phyloP scores from a whole-genome alignment of 768 basidiomycete species.

The Candolleomyces eurysporus region DNA sequence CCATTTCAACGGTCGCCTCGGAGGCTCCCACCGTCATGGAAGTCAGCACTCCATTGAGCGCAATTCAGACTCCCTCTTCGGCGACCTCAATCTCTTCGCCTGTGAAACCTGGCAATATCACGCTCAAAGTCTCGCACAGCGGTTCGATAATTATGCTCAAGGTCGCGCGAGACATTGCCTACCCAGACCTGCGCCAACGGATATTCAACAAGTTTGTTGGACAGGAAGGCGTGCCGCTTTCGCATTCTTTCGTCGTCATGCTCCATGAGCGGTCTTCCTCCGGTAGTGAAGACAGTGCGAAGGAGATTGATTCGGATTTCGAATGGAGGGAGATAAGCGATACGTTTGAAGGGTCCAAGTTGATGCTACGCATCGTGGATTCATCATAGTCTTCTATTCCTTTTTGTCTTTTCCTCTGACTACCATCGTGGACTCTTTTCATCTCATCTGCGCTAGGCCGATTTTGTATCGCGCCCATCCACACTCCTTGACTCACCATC shows the following conservation, averaged over 20 bases:
- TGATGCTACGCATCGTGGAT: conserved; percentile 57
- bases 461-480: background rate
- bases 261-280: background rate
- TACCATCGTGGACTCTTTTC: background rate
- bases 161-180: conserved; percentile 42
- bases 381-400: conserved; percentile 9
- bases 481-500: background rate
- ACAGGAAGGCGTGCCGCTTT: conserved; percentile 55
- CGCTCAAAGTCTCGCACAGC: conserved; percentile 65
- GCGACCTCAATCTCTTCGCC: conserved; percentile 24
- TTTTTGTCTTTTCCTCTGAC: conserved; percentile 3
- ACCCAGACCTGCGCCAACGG: conserved; percentile 52
- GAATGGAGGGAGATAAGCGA: conserved; percentile 58
- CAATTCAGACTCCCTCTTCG: conserved; percentile 17
- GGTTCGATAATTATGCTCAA: conserved; percentile 64
- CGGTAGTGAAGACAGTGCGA: background rate
- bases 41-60: conserved; percentile 16
- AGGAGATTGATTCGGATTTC: conserved; percentile 46
- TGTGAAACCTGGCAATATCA: conserved; percentile 28
- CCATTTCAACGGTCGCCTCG: conserved; percentile 18
- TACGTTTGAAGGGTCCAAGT: conserved; percentile 45
- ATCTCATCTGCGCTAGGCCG: background rate
- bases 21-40: conserved; percentile 11
- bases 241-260: conserved; percentile 53
- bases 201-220: conserved; percentile 67